Conservation (phyloP, 2,329 filamentous ascomycete genomes). For the Fusarium sarcochroum region DNA sequence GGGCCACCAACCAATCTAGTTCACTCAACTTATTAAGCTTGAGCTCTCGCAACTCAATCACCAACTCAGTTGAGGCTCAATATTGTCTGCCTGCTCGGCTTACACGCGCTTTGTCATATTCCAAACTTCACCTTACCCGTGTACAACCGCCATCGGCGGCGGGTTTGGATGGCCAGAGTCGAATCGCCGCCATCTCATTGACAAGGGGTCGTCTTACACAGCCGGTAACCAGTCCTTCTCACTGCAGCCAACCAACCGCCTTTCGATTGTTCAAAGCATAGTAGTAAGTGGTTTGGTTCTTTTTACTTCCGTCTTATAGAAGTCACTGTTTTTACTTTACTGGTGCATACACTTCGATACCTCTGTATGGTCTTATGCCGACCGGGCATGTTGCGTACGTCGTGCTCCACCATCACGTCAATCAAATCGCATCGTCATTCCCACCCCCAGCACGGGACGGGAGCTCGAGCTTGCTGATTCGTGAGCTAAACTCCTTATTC, state of each 20-base stretch:
- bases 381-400: conserved; percentile 19
- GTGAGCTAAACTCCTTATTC: conserved; percentile 32
- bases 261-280: conserved; percentile 19
- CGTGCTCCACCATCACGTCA: conserved; percentile 46
- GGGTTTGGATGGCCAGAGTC: conserved; percentile 9
- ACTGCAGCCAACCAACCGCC: conserved; percentile 20
- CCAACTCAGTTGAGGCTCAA: conserved; percentile 18
- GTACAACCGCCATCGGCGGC: conserved; percentile 15
- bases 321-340: background rate
- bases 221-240: conserved; percentile 3
- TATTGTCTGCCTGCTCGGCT: conserved; percentile 27
- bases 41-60: background rate
- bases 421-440: conserved; percentile 45
- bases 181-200: conserved; percentile 22
- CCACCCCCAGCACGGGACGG: conserved; percentile 39
- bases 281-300: background rate
- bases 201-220: conserved; percentile 30
- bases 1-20: background rate
- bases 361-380: conserved; percentile 14
- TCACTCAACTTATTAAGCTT: background rate
- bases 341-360: background rate
- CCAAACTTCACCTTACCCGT: conserved; percentile 24
- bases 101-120: conserved; percentile 23
- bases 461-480: conserved; percentile 38
- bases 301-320: conserved; percentile 10